These are phyloP conservation scores for Physcomitrellopsis africana DNA, from an alignment of 225 moss, liverwort and hornwort genomes.

Conservation along the genomic window DNA sequence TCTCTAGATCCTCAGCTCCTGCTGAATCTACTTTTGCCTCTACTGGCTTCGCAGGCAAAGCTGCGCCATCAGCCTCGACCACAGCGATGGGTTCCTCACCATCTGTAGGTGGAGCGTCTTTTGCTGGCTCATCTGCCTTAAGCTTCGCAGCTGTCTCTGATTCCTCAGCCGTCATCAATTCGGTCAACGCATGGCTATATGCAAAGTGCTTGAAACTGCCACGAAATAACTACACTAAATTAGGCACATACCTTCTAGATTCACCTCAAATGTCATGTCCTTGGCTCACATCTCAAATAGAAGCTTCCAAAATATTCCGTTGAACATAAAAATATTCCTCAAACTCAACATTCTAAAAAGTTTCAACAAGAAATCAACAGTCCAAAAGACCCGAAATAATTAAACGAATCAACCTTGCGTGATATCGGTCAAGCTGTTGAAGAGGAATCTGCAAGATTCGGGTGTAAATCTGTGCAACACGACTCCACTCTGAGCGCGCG, in stretches of 20 bases:
- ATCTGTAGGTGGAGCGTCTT: slow-evolving; percentile 41
- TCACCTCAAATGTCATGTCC: neutral
- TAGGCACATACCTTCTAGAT: neutral
- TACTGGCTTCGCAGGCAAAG: slow-evolving; percentile 58
- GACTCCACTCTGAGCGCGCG: slow-evolving; percentile 84
- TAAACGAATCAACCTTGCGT: slow-evolving; percentile 52
- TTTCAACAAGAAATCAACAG: neutral
- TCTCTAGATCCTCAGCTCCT: slow-evolving; percentile 72
- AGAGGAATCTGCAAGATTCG: slow-evolving; percentile 89
- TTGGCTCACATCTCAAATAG: no score
- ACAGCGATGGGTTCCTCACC: slow-evolving; percentile 48
- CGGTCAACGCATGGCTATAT: slow-evolving; percentile 66
- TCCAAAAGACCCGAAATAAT: neutral
- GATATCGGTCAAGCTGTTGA: slow-evolving; percentile 78
- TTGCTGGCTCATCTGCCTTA: slow-evolving; percentile 35
- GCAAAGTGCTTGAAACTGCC: slow-evolving; percentile 86
- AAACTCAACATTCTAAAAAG: neutral
- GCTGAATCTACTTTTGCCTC: slow-evolving; percentile 24
- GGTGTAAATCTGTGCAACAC: slow-evolving; percentile 83
- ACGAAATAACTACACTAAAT: slow-evolving; percentile 16
- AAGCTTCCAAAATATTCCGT: no score
- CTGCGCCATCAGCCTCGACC: slow-evolving; percentile 51
- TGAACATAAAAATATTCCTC: no score
- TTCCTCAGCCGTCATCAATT: slow-evolving; percentile 77
- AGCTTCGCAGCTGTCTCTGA: slow-evolving; percentile 35